phyloP scores from a whole-genome alignment of 805 yeast species.

The Grigorovia jiainica region DNA sequence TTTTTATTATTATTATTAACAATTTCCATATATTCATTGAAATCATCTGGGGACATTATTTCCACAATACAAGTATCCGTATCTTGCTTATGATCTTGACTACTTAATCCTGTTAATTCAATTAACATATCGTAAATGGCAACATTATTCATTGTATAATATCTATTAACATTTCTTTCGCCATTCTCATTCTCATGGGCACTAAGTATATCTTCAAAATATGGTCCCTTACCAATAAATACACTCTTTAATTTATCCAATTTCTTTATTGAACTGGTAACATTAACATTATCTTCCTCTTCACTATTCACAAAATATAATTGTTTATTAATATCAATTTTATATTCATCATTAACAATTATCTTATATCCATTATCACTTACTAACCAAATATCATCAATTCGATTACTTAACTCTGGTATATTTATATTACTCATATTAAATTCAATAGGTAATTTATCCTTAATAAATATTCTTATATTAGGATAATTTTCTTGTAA shows the following conservation, averaged over 20 bases:
- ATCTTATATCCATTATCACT: constrained; percentile 1
- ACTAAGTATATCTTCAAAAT: neutral
- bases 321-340: neutral
- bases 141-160: constrained; percentile 48
- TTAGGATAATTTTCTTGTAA: neutral
- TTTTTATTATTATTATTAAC: too few relatives aligned
- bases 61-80: neutral
- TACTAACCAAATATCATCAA: constrained; percentile 3
- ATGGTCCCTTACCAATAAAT: constrained; percentile 3
- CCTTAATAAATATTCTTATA: neutral
- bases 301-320: neutral
- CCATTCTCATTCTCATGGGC: too few relatives aligned
- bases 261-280: neutral
- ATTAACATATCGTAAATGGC: constrained; percentile 71
- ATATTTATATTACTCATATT: neutral
- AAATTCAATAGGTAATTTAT: neutral
- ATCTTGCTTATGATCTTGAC: neutral
- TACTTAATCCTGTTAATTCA: constrained; percentile 39
- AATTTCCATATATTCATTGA: neutral
- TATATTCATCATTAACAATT: neutral
- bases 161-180: constrained; percentile 21
- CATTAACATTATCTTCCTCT: neutral
- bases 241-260: neutral
- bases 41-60: neutral
- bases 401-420: neutral